Percentiles rank a stretch among this genome's conserved stretches.
Evolutionary conservation across 164 flowering plant species (phyloP).

Genomic region (Tinospora cordifolia): DNA sequence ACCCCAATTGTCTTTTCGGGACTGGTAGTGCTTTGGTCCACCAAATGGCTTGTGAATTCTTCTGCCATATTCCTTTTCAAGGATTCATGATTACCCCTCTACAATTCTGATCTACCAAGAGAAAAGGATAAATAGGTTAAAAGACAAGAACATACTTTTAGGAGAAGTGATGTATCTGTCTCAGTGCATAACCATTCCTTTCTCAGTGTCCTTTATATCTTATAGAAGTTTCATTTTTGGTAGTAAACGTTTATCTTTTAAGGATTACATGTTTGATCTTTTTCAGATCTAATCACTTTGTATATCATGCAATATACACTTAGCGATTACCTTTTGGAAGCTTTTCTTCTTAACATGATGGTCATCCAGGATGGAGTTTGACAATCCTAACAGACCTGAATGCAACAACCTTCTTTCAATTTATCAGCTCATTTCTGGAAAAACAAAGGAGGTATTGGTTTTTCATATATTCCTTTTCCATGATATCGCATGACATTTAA

Average conservation of each 20-base stretch:
- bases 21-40: no score
- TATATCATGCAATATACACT: not conserved
- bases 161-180: not conserved
- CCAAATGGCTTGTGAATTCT: not conserved
- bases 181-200: not conserved
- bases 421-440: slow-evolving; percentile 78
- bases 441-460: slow-evolving; percentile 65
- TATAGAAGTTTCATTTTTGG: not conserved
- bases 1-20: no score
- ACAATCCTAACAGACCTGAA: slow-evolving; percentile 92
- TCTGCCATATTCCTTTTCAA: not conserved
- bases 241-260: not conserved
- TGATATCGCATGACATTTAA: no score
- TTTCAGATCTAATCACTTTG: not conserved
- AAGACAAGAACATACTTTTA: not conserved
- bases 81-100: not conserved
- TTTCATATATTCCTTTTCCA: not conserved
- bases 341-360: slow-evolving; percentile 7
- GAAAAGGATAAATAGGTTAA: not conserved
- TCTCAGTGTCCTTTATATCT: not conserved
- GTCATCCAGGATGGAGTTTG: slow-evolving; percentile 67
- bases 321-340: not conserved
- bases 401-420: slow-evolving; percentile 90
- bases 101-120: not conserved
- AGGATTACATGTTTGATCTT: not conserved